Conservation (phyloP, 1,284 basidiomycete species). For the Trichosporon sp. region DNA sequence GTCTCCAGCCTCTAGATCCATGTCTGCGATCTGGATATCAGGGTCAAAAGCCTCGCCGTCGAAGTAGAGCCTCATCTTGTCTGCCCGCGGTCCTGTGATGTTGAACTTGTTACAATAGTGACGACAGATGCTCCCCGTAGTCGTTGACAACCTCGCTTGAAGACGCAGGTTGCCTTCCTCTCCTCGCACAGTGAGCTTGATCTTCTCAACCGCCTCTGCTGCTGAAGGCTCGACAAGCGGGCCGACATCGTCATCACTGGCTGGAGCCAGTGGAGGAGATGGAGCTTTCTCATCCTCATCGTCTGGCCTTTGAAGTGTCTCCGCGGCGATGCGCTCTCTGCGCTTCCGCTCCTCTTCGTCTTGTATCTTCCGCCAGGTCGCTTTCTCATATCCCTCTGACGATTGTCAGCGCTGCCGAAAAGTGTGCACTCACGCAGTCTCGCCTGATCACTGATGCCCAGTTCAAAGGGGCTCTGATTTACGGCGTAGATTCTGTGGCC, state of each 20-base stretch:
- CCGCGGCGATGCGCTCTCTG: not conserved
- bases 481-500: conserved; percentile 19
- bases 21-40: conserved; percentile 19
- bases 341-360: conserved; percentile 4
- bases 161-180: conserved; percentile 7
- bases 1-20: conserved; percentile 32
- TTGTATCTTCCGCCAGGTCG: conserved; percentile 23
- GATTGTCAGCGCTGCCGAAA: not conserved
- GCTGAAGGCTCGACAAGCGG: not conserved
- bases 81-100: conserved; percentile 4
- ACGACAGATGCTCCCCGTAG: conserved; percentile 9
- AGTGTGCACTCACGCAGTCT: conserved; percentile 27
- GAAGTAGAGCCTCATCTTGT: conserved; percentile 18
- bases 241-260: no score
- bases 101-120: conserved; percentile 21
- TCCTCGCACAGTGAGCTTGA: conserved; percentile 11
- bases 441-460: conserved; percentile 23
- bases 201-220: not conserved
- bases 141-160: conserved; percentile 2
- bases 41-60: conserved; percentile 27
- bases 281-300: not conserved
- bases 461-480: conserved; percentile 20
- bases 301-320: not conserved
- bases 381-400: conserved; percentile 31
- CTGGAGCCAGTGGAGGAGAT: not conserved